Evolutionary conservation across 257 asterid genomes (phyloP), one percentile per base, ranked within the genome.

Genomic region (Przewalskia tangutica): DNA sequence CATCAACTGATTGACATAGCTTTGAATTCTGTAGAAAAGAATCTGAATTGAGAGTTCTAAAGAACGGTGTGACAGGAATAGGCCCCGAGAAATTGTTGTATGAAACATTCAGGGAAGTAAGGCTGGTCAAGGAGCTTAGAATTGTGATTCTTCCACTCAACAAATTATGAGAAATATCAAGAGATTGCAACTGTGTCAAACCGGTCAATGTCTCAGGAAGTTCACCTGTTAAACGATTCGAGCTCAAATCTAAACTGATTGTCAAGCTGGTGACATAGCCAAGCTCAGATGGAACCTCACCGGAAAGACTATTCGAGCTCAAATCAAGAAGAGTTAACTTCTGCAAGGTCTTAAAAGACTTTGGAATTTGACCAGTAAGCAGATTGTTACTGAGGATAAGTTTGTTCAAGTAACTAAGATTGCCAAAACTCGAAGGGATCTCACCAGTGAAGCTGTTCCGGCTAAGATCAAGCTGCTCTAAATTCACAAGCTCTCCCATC

Each of bases 381-480:
- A 91, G 87, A 68, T 95, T 95, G 83, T 93, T 92, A 63, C 90
- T 91, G 44, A 95, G 86, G 71, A 89, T 90, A 36, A 95, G 93
- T 81, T 93, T 92, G 87, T 90, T 91, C 89, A 95, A 86, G 91
- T 93, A 93, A 87, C 92, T 95, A 55, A 95, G 87, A 80, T 95
- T 95, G 56, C 98, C 97, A 77, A 95, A 93, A 89, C 93, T 89
- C 76, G n/a, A n/a, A 0, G 98, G 97, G 76, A 95, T 86, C 76
- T 84, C 93, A 54, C 97, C 97, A 1, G 86, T 78, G 84, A 93
- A 95, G 75, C 95, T 92, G 79, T 95, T 95, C 79, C 91, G 81
- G 85, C 98, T 95, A 23, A 95, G 94, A 91, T 95, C 98, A 87
- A 95, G 98, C 89, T 90, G 98, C 91, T 93, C 98, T 68, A 95